A percentile compares a stretch with the other conserved stretches of the same genome.
phyloP scores from a whole-genome alignment of 352 stramenopile genomes.

The Paralagenidium karlingii region DNA sequence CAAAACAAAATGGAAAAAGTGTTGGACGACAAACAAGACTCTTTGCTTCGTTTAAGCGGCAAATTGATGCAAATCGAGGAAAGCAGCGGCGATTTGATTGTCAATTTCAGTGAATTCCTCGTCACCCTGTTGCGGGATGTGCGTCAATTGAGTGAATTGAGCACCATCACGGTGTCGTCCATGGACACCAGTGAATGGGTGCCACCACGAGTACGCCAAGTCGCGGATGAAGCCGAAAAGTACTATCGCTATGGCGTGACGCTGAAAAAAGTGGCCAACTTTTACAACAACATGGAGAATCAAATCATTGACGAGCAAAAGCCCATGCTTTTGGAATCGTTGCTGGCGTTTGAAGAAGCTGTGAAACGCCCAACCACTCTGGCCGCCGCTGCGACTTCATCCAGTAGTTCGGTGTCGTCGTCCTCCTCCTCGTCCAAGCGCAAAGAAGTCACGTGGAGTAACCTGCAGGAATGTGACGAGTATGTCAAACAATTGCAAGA shows the following conservation, averaged over 20 bases:
- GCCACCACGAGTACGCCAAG: conserved; percentile 40
- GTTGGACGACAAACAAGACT: conserved; percentile 47
- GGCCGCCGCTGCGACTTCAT: conserved; percentile 25
- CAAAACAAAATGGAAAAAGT: conserved; percentile 60
- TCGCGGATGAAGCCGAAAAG: conserved; percentile 82
- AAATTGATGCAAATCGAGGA: conserved; percentile 89
- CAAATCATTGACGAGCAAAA: conserved; percentile 93
- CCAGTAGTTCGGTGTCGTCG: conserved; percentile 16
- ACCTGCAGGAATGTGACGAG: conserved; percentile 84
- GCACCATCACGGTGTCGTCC: not conserved
- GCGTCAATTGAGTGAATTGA: conserved; percentile 76
- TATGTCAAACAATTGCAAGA: conserved; percentile 89
- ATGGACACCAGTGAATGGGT: conserved; percentile 39
- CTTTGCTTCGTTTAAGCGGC: conserved; percentile 54
- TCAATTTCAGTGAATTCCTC: conserved; percentile 91
- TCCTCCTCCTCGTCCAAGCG: conserved; percentile 16
- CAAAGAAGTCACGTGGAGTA: conserved; percentile 82
- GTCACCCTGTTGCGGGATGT: conserved; percentile 88
- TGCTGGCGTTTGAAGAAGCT: conserved; percentile 86
- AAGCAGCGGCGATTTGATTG: conserved; percentile 71
- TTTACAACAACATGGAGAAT: conserved; percentile 93
- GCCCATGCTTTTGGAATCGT: conserved; percentile 87
- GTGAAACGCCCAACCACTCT: conserved; percentile 55
- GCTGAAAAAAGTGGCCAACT: conserved; percentile 93
- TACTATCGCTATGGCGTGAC: conserved; percentile 92